A percentile compares a stretch with the other conserved stretches of the same genome.
phyloP scores from a whole-genome alignment of 1,284 basidiomycete genomes.

The Apiotrichum sp. region DNA sequence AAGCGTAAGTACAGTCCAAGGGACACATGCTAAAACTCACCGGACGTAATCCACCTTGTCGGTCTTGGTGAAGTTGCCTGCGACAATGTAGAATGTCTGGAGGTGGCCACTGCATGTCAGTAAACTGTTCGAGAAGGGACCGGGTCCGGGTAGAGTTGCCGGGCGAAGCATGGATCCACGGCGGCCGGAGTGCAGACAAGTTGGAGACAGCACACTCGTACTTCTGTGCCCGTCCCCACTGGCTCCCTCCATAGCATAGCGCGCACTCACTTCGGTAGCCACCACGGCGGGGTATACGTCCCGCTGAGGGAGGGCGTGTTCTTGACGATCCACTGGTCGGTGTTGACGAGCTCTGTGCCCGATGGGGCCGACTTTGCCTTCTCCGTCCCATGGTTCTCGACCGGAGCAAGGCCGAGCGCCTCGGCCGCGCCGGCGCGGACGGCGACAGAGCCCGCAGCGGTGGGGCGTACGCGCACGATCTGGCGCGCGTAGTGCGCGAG shows the following conservation, averaged over 20 bases:
- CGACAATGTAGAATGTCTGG: constrained; percentile 48
- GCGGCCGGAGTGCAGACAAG: too few relatives aligned
- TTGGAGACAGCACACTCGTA: too few relatives aligned
- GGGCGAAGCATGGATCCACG: too few relatives aligned
- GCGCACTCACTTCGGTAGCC: constrained; percentile 42
- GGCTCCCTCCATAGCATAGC: background rate
- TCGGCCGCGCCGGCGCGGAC: background rate
- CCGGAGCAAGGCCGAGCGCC: background rate
- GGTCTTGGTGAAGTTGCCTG: constrained; percentile 58
- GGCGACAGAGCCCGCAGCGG: constrained; percentile 15
- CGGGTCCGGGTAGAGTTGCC: too few relatives aligned
- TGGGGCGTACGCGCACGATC: constrained; percentile 34
- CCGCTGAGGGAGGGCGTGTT: constrained; percentile 41
- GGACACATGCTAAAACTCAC: constrained; percentile 45
- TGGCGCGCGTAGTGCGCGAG: constrained; percentile 37
- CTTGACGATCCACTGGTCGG: constrained; percentile 33
- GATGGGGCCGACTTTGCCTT: background rate
- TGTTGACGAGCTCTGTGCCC: constrained; percentile 2
- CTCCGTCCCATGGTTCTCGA: background rate
- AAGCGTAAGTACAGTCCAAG: background rate
- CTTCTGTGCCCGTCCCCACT: too few relatives aligned
- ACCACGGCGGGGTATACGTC: constrained; percentile 45
- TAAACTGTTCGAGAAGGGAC: too few relatives aligned
- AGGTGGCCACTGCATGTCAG: constrained; percentile 41
- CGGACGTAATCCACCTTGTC: constrained; percentile 66